phyloP scores from a whole-genome alignment of 2,329 filamentous ascomycete species.

The Neodidymelliopsis sp. region DNA sequence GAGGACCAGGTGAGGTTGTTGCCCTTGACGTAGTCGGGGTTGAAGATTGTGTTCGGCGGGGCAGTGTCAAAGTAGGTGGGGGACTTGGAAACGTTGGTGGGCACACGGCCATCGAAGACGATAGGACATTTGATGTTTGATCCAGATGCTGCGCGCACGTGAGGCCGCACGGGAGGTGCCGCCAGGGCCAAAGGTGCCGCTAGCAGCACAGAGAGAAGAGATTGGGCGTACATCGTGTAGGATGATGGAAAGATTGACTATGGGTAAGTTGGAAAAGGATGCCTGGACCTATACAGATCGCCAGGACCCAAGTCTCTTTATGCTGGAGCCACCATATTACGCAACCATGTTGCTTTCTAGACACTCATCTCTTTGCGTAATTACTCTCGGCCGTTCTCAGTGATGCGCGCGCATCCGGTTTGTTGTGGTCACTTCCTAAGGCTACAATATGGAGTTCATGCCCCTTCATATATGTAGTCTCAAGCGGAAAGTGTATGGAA shows the following conservation, averaged over 20 bases:
- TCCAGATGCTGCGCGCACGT: conserved; percentile 8
- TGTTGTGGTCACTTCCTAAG: not conserved
- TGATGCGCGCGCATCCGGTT: conserved; percentile 7
- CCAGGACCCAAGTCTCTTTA: not conserved
- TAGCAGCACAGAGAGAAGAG: conserved; percentile 28
- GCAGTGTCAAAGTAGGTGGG: conserved; percentile 44
- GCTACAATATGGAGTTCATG: conserved; percentile 1
- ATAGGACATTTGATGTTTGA: conserved; percentile 43
- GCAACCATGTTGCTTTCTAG: not conserved
- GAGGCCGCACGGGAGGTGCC: conserved; percentile 22
- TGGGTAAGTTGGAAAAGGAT: not conserved
- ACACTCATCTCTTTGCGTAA: not conserved
- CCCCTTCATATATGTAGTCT: conserved; percentile 13
- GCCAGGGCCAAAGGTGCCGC: conserved; percentile 37
- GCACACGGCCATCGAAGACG: conserved; percentile 49
- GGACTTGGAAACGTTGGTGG: conserved; percentile 25
- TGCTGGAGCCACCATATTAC: not conserved
- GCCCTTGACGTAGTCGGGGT: conserved; percentile 62
- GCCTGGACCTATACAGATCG: not conserved
- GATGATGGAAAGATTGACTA: conserved; percentile 11
- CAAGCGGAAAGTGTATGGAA: not conserved
- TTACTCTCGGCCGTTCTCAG: conserved; percentile 2
- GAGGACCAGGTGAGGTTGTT: conserved; percentile 60
- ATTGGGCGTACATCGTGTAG: conserved; percentile 33
- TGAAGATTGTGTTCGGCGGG: conserved; percentile 58